Base-by-base conservation (phyloP, 1,284 basidiomycete species). In the Schizophyllum amplum region DNA sequence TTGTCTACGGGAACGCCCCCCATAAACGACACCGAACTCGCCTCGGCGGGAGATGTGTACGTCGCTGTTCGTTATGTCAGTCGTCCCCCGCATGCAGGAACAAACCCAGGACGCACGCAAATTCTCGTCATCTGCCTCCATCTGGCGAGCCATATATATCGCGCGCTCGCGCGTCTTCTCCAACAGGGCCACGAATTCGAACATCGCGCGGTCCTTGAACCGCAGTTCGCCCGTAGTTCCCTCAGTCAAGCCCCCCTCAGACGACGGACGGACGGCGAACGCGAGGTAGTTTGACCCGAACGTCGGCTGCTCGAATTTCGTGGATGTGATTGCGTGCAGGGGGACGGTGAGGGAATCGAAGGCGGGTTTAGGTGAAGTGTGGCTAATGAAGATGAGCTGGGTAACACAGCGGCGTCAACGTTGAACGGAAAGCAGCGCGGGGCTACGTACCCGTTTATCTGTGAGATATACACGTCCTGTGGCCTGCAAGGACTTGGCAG, bases 131-230 rank as follows among this genome's bases (percentile, higher is more conserved):
- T 82, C 79, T 55, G 76, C 69, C 51, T 74, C 69, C 62, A 71
- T 68, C 63, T 84, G 83, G 51, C 86, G 74, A 66, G 75, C 83
- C 86, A 87, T 88, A 63, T 85, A 87, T 49, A 89, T 81, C 24
- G 82, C 82, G 53, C 79, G 75, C 70, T 90, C 86, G 54, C 88
- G 78, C 33, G 85, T 82, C 74, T 90, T 89, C 71, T 89, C 86
- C 54, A 92, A 68, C 24, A 80, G 67, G 57, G 79, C 81, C 25
- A 84, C 82, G 64, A 91, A 91, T 67, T 82, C 76, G 64, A 89
- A 89, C 74, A 91, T 80, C 7, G 81, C 80, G 54, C 78, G 75
- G 65, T 87, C 78, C 65, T 78, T 81, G 66, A 88, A 78, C 58
- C 88, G 77, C 33, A 91, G 71, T 67, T 90, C 86, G 1, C 78